Evolutionary conservation across 768 basidiomycete genomes (phyloP).

Genomic region (Pleurotus citrinopileatus): DNA sequence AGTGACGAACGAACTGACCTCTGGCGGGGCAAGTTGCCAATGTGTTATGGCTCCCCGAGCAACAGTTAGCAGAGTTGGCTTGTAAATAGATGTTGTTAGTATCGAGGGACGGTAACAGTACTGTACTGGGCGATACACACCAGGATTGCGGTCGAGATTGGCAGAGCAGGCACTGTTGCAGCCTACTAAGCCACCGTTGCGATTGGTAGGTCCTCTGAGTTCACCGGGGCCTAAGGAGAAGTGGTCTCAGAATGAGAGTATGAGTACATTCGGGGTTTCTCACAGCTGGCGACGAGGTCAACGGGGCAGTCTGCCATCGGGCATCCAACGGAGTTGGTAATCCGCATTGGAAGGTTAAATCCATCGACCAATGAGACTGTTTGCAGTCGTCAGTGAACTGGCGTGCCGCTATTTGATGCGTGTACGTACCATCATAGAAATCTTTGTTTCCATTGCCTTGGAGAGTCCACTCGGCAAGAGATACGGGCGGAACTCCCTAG

Average conservation of each 20-base stretch:
- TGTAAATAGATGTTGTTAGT: background rate
- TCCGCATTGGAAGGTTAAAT: slow-evolving; percentile 57
- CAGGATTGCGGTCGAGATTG: slow-evolving; percentile 32
- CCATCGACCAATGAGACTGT: slow-evolving; percentile 66
- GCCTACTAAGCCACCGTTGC: background rate
- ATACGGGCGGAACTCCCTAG: slow-evolving; percentile 61
- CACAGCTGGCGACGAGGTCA: slow-evolving; percentile 59
- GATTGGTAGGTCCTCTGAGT: background rate
- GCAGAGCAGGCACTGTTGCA: slow-evolving; percentile 4
- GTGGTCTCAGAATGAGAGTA: no score
- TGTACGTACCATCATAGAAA: slow-evolving; percentile 54
- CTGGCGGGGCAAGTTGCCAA: slow-evolving; percentile 54
- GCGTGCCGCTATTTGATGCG: background rate
- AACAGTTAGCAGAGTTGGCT: slow-evolving; percentile 67
- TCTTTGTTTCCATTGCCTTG: slow-evolving; percentile 39
- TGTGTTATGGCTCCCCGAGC: slow-evolving; percentile 52
- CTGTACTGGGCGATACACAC: slow-evolving; percentile 18
- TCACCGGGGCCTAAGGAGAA: slow-evolving; percentile 14
- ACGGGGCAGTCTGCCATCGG: slow-evolving; percentile 54
- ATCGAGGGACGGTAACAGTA: background rate
- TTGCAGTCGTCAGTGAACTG: no score
- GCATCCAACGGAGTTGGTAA: slow-evolving; percentile 56
- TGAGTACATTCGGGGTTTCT: no score
- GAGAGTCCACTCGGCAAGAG: slow-evolving; percentile 69
- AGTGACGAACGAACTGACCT: slow-evolving; percentile 16